phyloP scores from a whole-genome alignment of 495 filamentous ascomycete species.

The Aspergillus indologenus region DNA sequence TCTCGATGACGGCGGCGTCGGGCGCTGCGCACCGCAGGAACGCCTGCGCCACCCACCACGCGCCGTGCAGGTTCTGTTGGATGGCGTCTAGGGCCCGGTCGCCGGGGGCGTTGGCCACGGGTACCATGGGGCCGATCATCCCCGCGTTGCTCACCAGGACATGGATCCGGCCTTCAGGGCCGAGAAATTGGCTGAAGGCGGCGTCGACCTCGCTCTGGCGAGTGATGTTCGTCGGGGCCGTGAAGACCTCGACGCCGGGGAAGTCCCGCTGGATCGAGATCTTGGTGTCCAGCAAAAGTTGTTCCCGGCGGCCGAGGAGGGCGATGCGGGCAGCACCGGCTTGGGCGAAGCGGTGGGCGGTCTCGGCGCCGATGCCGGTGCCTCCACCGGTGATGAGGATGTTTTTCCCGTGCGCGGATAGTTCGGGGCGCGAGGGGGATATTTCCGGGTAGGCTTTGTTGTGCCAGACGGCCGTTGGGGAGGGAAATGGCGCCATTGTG shows the following conservation, averaged over 20 bases:
- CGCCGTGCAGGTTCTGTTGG: conserved; percentile 35
- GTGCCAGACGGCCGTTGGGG: conserved; percentile 29
- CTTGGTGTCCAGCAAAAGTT: conserved; percentile 23
- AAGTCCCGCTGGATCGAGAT: conserved; percentile 22
- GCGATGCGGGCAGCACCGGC: conserved; percentile 40
- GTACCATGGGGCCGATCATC: neutral
- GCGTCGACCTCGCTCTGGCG: conserved; percentile 37
- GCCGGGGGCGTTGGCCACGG: conserved; percentile 29
- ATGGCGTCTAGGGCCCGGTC: neutral
- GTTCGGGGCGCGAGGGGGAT: conserved; percentile 37
- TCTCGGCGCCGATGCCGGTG: conserved; percentile 44
- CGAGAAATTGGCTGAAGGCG: conserved; percentile 28
- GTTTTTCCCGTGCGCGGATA: conserved; percentile 42
- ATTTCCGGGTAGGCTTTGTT: conserved; percentile 35
- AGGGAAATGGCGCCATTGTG: neutral
- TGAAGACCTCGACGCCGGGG: conserved; percentile 24
- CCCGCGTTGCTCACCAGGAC: conserved; percentile 28
- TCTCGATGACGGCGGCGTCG: conserved; percentile 29
- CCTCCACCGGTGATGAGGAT: conserved; percentile 49
- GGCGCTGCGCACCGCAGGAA: conserved; percentile 35
- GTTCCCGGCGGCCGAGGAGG: conserved; percentile 32
- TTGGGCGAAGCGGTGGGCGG: conserved; percentile 38
- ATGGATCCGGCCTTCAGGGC: conserved; percentile 25
- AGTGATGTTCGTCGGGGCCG: conserved; percentile 37
- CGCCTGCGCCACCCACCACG: conserved; percentile 35